Conservation (phyloP, 768 basidiomycete species). For the Boletus rex-veris region DNA sequence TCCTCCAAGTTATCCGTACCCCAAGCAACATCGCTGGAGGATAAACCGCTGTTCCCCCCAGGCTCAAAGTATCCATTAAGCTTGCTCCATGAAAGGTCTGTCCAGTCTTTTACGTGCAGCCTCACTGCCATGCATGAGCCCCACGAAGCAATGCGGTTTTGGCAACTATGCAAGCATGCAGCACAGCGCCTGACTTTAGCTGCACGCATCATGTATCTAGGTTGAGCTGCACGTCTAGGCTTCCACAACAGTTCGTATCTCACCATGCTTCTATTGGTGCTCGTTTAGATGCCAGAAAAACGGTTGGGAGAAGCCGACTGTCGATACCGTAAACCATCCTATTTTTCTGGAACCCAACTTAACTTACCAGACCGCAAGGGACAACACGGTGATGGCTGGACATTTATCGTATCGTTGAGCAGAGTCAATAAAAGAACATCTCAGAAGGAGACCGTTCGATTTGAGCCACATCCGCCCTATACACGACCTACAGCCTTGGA, state of each 20-base stretch:
- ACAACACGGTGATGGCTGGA: conserved; percentile 47
- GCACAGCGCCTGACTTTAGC: neutral
- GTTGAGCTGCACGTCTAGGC: neutral
- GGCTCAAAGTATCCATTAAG: conserved; percentile 84
- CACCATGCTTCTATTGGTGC: neutral
- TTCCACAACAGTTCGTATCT: neutral
- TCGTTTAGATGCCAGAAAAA: conserved; percentile 73
- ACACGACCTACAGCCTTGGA: conserved; percentile 65
- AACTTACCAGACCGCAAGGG: conserved; percentile 35
- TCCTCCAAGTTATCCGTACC: conserved; percentile 14
- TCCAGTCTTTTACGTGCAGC: neutral
- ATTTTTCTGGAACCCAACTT: neutral
- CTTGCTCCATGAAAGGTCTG: conserved; percentile 73
- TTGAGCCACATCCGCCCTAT: conserved; percentile 74
- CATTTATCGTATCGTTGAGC: conserved; percentile 67
- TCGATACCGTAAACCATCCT: conserved; percentile 60
- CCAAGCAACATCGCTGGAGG: conserved; percentile 24
- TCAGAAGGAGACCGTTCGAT: conserved; percentile 60
- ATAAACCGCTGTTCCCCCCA: conserved; percentile 70
- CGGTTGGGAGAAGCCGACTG: conserved; percentile 80
- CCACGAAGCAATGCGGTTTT: neutral
- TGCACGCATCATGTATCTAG: too few relatives aligned
- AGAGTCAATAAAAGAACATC: conserved; percentile 68
- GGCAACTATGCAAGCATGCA: neutral
- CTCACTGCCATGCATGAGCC: too few relatives aligned